Base-by-base conservation (phyloP, 2,329 filamentous ascomycete genomes). In the Ophiostoma sp. region DNA sequence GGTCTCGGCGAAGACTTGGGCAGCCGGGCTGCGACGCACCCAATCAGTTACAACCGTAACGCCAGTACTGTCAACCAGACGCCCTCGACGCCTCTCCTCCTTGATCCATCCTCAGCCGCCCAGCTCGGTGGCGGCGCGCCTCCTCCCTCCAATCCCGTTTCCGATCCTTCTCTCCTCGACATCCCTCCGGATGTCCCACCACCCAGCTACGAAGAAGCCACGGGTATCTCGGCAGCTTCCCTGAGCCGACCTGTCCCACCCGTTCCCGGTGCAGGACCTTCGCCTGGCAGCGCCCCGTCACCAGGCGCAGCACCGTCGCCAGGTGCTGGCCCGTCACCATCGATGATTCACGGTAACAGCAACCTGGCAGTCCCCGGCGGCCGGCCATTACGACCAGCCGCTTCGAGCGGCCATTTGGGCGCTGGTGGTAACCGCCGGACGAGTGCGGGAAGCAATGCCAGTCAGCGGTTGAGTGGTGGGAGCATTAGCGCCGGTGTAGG, bases 191-290 rank as follows among this genome's bases (percentile, higher is more conserved):
- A 75, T 25, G 76, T 48, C n/a, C 75, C 75, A 3, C 75, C 75
- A 9, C 75, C 75, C 22, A 74, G 74, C 6, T 76, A 76, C 72
- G 75, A 76, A 63, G 75, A 76, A 52, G 75, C 75, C 45, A 72
- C 50, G 17, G 75, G 73, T 55, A 72, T 75, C 33, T 52, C 69
- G 6, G 55, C 69, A 22, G 50, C 45, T 4, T n/a, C 61, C 4
- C 3, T 66, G 5, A 45, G 22, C 22, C 22, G 61, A 31, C 61
- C 61, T 2, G 61, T 66, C 1, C 61, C 61, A 11, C 61, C 61
- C 11, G 7, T 45, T 36, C 61, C 61, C 1, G 61, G 61, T 4
- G 61, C 61, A 19, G 22, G 36, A 3, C 61, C 61, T 0, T 66
- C 61, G 0, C 36, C 59, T 7, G 59, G 59, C 59, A 11, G 2